phyloP scores from a whole-genome alignment of 192 early-diverging fungal genomes.

The Powellomyces hirtus region DNA sequence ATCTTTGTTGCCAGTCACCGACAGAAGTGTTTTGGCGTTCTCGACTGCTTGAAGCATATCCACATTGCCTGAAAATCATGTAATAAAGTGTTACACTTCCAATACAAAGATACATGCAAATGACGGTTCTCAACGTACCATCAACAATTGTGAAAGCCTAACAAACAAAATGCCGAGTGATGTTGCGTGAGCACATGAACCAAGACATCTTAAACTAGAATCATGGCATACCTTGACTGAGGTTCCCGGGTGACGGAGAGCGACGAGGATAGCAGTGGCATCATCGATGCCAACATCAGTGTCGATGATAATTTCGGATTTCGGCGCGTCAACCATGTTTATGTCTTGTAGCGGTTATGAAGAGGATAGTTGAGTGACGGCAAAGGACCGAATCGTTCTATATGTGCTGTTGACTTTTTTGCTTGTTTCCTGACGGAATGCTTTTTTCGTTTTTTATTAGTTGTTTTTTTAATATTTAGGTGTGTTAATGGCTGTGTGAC shows the following conservation, averaged over 20 bases:
- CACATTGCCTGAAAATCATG: conserved; percentile 31
- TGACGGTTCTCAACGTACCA: too few species aligned
- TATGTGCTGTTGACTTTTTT: too few species aligned
- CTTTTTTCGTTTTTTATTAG: too few species aligned
- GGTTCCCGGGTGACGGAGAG: conserved; percentile 23
- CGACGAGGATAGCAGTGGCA: conserved; percentile 34
- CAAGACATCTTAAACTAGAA: not conserved
- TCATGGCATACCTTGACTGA: conserved; percentile 13
- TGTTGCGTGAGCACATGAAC: too few species aligned
- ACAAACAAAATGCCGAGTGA: not conserved
- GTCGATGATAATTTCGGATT: conserved; percentile 36
- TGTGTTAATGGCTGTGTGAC: too few species aligned
- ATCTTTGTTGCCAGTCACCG: conserved; percentile 3
- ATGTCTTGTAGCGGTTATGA: too few species aligned
- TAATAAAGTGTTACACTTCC: not conserved
- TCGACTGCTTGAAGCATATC: conserved; percentile 21
- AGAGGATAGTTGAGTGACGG: too few species aligned
- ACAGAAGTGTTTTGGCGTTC: conserved; percentile 23
- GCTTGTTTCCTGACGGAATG: too few species aligned
- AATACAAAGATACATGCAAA: not conserved
- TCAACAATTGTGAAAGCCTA: conserved; percentile 45
- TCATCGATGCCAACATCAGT: conserved; percentile 48
- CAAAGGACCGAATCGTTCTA: too few species aligned
- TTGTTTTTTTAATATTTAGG: too few species aligned
- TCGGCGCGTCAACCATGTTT: not conserved